Percentiles rank a stretch among this genome's conserved stretches.
phyloP scores from a whole-genome alignment of 495 filamentous ascomycete genomes.

The Bathelium albidoporum region DNA sequence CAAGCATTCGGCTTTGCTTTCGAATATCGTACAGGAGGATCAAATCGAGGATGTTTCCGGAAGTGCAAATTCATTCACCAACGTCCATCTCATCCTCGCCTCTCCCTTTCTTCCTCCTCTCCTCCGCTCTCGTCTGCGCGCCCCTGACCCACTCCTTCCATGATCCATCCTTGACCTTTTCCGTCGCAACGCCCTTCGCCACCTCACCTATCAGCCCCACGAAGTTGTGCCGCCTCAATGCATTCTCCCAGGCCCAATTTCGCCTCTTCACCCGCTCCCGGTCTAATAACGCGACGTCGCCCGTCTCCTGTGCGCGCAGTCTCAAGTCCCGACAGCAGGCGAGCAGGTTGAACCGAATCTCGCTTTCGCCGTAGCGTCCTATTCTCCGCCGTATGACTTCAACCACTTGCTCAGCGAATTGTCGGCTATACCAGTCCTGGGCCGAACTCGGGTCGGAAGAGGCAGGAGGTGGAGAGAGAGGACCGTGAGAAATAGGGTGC shows the following conservation, averaged over 20 bases:
- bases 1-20: no score
- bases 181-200: constrained; percentile 66
- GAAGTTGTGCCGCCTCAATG: constrained; percentile 86
- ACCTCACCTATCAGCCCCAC: constrained; percentile 90
- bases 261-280: constrained; percentile 74
- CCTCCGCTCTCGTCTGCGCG: constrained; percentile 55
- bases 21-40: background rate
- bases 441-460: background rate
- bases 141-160: constrained; percentile 73
- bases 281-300: constrained; percentile 66
- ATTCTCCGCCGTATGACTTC: constrained; percentile 78
- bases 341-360: constrained; percentile 93
- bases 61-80: background rate
- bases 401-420: constrained; percentile 76
- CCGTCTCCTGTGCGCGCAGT: constrained; percentile 63
- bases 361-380: constrained; percentile 68
- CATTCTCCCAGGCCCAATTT: constrained; percentile 94
- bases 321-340: constrained; percentile 81
- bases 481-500: constrained; percentile 78
- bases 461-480: constrained; percentile 38
- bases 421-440: constrained; percentile 22
- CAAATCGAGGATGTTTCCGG: background rate
- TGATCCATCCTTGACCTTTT: constrained; percentile 55
- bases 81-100: constrained; percentile 26
- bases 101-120: constrained; percentile 37